Percentiles rank a stretch among this genome's conserved stretches.
Conservation (phyloP, 805 yeast species). For the Lachancea sp. region DNA sequence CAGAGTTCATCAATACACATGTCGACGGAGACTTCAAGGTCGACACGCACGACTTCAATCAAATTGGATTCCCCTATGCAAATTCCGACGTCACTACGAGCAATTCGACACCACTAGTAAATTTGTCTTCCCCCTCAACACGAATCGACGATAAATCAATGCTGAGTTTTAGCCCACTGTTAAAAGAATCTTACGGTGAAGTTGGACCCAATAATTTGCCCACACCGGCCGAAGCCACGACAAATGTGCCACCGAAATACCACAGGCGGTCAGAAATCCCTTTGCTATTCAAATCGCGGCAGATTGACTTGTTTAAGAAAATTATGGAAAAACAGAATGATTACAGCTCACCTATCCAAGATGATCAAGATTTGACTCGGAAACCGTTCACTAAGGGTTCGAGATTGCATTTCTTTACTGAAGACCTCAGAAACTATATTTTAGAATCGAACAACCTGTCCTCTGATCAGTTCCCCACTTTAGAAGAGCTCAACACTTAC, state of each 20-base stretch:
- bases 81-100: conserved; percentile 5
- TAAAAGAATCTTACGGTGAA: not conserved
- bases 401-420: conserved; percentile 38
- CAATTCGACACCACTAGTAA: conserved; percentile 6
- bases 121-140: not conserved
- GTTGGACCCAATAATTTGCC: not conserved
- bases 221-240: not conserved
- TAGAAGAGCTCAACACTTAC: conserved; percentile 71
- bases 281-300: conserved; percentile 57
- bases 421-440: conserved; percentile 48
- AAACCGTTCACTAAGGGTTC: conserved; percentile 6
- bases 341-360: conserved; percentile 4
- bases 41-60: conserved; percentile 42
- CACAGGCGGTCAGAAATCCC: conserved; percentile 40
- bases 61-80: conserved; percentile 46
- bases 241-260: not conserved
- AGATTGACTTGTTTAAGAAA: conserved; percentile 56
- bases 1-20: conserved; percentile 64
- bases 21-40: conserved; percentile 50
- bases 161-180: not conserved
- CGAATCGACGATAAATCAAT: not conserved
- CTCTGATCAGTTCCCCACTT: conserved; percentile 61
- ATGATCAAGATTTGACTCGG: conserved; percentile 2
- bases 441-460: conserved; percentile 47
- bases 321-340: conserved; percentile 14